Evolutionary conservation across 1,139 yeast genomes (phyloP), one percentile per base, ranked within the genome.

Genomic region (Hyphopichia wangnamkhiaoensis): DNA sequence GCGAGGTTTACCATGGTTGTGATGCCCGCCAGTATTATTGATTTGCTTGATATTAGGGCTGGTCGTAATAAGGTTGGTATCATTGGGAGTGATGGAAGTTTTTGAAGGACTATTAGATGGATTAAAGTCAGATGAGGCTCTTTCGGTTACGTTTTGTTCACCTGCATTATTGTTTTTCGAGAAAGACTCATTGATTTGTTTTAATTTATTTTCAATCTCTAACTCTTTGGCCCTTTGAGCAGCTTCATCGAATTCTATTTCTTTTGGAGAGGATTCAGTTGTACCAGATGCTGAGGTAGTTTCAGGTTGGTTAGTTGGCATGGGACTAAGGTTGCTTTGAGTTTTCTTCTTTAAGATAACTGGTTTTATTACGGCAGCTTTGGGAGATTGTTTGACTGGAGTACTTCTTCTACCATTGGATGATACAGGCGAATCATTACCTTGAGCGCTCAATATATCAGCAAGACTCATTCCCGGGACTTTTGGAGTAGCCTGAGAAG

Each of bases 321-420:
- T 24, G 1, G 45, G 40, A 16, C 34, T 32, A 4, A 33, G 16
- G 14, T 24, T 33, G 10, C 19, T 20, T 17, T 33, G 35, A 6
- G 47, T 44, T 46, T 68, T 71, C 54, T 71, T 71, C 53, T 68
- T 70, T 52, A 71, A 63, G 25, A 71, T 61, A 2, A 67, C 61
- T 1, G 76, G 75, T 41, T 68, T 70, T 6, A 53, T 41, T 6
- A 50, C 52, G 4, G 45, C 46, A 7, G 58, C 61, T 40, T 61
- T 65, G 2, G 66, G 65, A 3, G 58, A 48, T 32, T 43, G 54
- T 31, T 48, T 53, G 19, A 46, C 49, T 7, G 58, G 54, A 10
- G 55, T 44, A 28, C 44, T 52, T 31, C 50, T 52, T 32, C 55
- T 52, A 34, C 29, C 30, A 9, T 53, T 40, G 7, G 42, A 9